Evolutionary conservation across 2,329 filamentous ascomycete species (phyloP), one percentile per base, ranked within the genome.

Genomic region (Aspergillus felis): DNA sequence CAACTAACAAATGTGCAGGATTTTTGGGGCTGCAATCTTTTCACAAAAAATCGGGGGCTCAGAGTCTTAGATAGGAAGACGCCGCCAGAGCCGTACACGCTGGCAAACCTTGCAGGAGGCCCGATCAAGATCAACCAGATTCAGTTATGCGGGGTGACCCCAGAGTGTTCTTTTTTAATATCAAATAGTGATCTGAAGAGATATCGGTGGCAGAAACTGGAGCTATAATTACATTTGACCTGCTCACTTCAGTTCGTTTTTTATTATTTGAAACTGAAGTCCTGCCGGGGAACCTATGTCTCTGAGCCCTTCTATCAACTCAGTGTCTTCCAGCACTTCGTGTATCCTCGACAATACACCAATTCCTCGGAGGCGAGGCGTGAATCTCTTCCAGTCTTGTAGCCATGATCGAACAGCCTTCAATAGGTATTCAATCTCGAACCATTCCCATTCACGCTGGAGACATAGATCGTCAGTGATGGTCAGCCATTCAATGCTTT

Each of bases 381-480:
- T 59, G 24, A 20, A 57, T 2, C 5, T 41, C 14, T 53, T 61
- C 54, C 57, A 54, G 47, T 60, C 52, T 28, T 51, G 22, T 29
- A 65, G 53, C 61, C 63, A 65, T 46, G 53, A 51, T 53, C 35
- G 55, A 51, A 64, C 14, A 46, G 55, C 32, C 25, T 24, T 42
- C 28, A 62, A 6, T 24, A 59, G 35, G 17, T 50, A 44, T 24
- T 20, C 22, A 24, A n/a, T 41, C n/a, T 48, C 28, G 47, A 47
- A 61, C 28, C 52, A 61, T n/a, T 42, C 46, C 53, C 52, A 25
- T 14, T 51, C n/a, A 55, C 53, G 54, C 38, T 65, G 57, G 5
- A 57, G n/a, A 3, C 28, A 28, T 28, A 66, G 20, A 14, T 66
- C 56, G 14, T 66, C 56, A 1, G 57, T 66, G 25, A 65, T 50